These are phyloP conservation scores for Hortiboletus campestris DNA, from an alignment of 768 basidiomycete species.

Conservation along the genomic window DNA sequence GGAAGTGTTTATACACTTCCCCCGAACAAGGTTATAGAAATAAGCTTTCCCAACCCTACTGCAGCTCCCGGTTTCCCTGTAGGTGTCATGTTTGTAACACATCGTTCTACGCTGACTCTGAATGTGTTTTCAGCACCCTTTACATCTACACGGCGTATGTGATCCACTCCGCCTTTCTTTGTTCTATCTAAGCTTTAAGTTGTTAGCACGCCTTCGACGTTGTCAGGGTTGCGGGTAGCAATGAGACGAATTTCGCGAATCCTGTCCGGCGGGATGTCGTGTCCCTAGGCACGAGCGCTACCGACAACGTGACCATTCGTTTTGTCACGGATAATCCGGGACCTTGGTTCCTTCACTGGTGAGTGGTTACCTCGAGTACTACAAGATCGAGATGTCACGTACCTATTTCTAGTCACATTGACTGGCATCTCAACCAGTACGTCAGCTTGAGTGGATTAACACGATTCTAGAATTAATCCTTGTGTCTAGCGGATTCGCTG, in stretches of 20 bases:
- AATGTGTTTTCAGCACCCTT: constrained; percentile 29
- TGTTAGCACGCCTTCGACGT: constrained; percentile 36
- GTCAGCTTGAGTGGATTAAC: neutral
- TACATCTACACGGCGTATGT: constrained; percentile 41
- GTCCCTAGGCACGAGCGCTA: constrained; percentile 24
- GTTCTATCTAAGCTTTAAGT: neutral
- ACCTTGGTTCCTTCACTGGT: constrained; percentile 36
- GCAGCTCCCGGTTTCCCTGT: constrained; percentile 30
- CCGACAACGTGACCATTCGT: constrained; percentile 51
- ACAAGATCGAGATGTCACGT: neutral
- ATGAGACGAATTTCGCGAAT: constrained; percentile 33
- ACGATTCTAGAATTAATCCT: neutral
- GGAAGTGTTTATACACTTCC: constrained; percentile 49
- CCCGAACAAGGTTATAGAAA: constrained; percentile 42
- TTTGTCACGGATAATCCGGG: constrained; percentile 67
- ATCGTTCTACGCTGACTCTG: neutral
- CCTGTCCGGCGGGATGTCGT: constrained; percentile 36
- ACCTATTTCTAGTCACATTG: constrained; percentile 12
- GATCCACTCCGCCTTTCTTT: neutral
- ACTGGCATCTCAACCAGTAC: constrained; percentile 22
- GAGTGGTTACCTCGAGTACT: neutral
- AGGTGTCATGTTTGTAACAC: constrained; percentile 4
- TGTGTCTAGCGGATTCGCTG: constrained; percentile 20
- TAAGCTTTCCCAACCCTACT: constrained; percentile 40
- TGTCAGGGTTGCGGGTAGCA: constrained; percentile 29